Evolutionary conservation across 1,139 yeast genomes (phyloP).

Genomic region (Kodamaea alishanica): DNA sequence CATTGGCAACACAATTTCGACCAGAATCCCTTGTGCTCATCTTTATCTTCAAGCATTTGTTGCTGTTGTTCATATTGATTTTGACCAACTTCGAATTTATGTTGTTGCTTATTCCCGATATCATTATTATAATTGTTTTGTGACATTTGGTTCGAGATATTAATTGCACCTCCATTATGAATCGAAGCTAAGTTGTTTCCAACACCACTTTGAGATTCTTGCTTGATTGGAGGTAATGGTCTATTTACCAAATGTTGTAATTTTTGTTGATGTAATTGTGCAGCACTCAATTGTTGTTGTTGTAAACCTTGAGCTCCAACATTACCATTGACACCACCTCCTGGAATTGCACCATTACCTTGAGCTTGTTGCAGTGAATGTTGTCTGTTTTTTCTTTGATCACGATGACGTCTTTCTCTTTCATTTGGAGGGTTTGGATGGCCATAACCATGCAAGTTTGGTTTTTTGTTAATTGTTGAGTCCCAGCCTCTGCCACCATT

Average conservation of each 20-base stretch:
- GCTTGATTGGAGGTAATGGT: conserved; percentile 50
- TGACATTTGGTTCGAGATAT: conserved; percentile 13
- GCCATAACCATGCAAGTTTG: conserved; percentile 90
- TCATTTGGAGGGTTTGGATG: conserved; percentile 48
- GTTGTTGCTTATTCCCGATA: conserved; percentile 13
- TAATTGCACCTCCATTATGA: conserved; percentile 4
- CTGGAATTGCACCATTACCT: conserved; percentile 13
- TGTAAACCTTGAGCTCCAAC: conserved; percentile 15
- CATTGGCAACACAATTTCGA: conserved; percentile 45
- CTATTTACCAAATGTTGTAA: conserved; percentile 50
- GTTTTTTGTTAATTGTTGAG: conserved; percentile 73
- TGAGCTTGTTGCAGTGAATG: conserved; percentile 30
- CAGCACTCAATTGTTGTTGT: conserved; percentile 36
- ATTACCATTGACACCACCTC: conserved; percentile 2
- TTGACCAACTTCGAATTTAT: conserved; percentile 16
- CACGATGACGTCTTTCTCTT: conserved; percentile 36
- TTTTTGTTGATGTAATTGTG: conserved; percentile 49
- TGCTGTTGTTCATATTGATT: conserved; percentile 38
- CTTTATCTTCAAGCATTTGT: conserved; percentile 32
- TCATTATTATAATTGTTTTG: conserved; percentile 14
- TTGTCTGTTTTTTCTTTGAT: conserved; percentile 42
- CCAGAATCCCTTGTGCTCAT: conserved; percentile 44
- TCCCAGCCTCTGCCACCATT: conserved; percentile 95
- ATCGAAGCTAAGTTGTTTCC: conserved; percentile 3
- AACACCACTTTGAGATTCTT: conserved; percentile 29